Evolutionary conservation across 2,329 filamentous ascomycete genomes (phyloP).

Genomic region (Fusarium brevicatenulatum): DNA sequence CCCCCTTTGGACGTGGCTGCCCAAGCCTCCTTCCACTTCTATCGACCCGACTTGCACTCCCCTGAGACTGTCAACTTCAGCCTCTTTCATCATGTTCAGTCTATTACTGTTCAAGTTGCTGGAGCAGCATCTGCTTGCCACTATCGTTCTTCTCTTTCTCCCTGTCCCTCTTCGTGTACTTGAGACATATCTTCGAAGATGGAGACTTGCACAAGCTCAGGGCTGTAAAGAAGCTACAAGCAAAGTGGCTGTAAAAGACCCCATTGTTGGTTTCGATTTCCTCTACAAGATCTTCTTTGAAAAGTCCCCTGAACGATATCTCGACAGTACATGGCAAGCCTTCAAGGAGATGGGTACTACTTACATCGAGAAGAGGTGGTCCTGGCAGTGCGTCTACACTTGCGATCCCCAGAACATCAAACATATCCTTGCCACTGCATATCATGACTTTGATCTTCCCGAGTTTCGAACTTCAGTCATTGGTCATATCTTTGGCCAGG

Average conservation of each 20-base stretch:
- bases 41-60: not conserved
- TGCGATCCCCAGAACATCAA: slow-evolving; percentile 65
- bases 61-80: not conserved
- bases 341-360: slow-evolving; percentile 48
- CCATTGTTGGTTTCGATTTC: slow-evolving; percentile 50
- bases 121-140: slow-evolving; percentile 29
- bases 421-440: slow-evolving; percentile 63
- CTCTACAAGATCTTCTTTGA: slow-evolving; percentile 46
- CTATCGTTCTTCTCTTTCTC: slow-evolving; percentile 32
- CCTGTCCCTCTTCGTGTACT: slow-evolving; percentile 23
- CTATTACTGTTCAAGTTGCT: slow-evolving; percentile 25
- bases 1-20: slow-evolving; percentile 25
- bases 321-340: slow-evolving; percentile 41
- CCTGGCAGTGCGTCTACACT: slow-evolving; percentile 49
- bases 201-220: slow-evolving; percentile 25
- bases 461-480: slow-evolving; percentile 51
- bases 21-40: slow-evolving; percentile 19
- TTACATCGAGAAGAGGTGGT: slow-evolving; percentile 48
- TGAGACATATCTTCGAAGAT: slow-evolving; percentile 26
- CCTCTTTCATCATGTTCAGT: slow-evolving; percentile 29
- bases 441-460: slow-evolving; percentile 59
- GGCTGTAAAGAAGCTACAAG: slow-evolving; percentile 41
- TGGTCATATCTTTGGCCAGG: slow-evolving; percentile 53
- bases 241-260: slow-evolving; percentile 44
- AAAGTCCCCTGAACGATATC: slow-evolving; percentile 40